phyloP scores from a whole-genome alignment of 2,329 filamentous ascomycete species.

The Pseudocercospora vitis region DNA sequence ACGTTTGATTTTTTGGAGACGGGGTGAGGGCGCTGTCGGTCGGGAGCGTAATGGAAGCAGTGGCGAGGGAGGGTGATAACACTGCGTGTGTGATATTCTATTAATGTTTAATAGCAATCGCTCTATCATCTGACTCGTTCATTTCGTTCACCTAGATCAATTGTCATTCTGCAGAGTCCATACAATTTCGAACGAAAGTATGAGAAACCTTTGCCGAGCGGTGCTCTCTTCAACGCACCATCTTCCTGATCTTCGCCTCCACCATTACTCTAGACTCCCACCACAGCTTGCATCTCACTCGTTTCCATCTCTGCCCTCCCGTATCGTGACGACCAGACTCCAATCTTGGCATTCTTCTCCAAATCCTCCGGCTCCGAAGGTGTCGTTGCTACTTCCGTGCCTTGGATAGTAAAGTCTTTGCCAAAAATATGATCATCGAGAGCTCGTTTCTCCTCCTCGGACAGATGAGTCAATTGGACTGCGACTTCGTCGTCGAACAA shows the following conservation, averaged over 20 bases:
- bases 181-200: neutral
- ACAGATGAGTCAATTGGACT: neutral
- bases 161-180: neutral
- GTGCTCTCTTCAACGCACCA: too few species aligned
- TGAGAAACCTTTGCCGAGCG: neutral
- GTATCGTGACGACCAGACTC: neutral
- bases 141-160: neutral
- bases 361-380: neutral
- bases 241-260: neutral
- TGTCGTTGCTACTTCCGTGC: neutral
- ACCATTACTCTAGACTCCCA: neutral
- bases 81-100: neutral
- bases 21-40: neutral
- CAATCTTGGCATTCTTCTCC: neutral
- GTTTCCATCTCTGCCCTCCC: neutral
- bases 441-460: neutral
- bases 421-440: neutral
- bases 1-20: neutral
- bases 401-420: neutral
- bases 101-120: neutral
- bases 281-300: neutral
- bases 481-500: neutral
- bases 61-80: neutral
- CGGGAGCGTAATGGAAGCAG: neutral
- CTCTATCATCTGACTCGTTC: neutral